These are phyloP conservation scores for Aurantiochytrium sp. DNA, from an alignment of 108 stramenopile genomes.

Conservation along the genomic window DNA sequence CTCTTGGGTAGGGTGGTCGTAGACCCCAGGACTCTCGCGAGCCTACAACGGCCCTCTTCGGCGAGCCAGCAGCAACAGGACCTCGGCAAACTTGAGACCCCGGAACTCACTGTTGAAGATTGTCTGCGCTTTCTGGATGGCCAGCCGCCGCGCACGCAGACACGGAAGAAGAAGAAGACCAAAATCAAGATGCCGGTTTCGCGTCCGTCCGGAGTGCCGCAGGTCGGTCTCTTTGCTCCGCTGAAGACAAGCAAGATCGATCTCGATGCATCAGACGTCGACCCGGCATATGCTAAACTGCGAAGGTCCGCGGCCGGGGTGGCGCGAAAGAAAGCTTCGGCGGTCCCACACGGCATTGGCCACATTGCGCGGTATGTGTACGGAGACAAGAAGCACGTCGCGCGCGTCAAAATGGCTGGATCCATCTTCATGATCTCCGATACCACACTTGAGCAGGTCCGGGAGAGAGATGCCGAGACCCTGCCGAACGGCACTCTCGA, in stretches of 20 bases:
- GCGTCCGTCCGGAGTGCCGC: not conserved
- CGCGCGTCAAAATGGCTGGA: not conserved
- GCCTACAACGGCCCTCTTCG: not conserved
- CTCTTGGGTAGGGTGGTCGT: not conserved
- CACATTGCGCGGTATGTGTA: not conserved
- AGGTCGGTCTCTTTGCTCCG: not conserved
- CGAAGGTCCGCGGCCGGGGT: not conserved
- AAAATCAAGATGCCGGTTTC: too few species aligned
- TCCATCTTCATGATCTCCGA: not conserved
- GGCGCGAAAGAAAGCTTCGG: not conserved
- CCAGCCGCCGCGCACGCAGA: too few species aligned
- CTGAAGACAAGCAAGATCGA: not conserved
- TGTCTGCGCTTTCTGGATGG: too few species aligned
- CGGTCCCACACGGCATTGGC: too few species aligned
- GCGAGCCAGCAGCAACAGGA: not conserved
- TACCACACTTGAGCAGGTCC: not conserved
- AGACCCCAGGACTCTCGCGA: not conserved
- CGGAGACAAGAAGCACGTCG: not conserved
- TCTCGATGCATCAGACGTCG: not conserved
- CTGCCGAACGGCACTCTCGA: not conserved
- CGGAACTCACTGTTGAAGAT: too few species aligned
- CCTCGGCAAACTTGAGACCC: not conserved
- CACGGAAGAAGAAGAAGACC: too few species aligned
- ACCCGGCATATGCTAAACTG: not conserved
- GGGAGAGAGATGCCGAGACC: not conserved